Conservation (phyloP, 306 rosid species). For the Geum urbanum region DNA sequence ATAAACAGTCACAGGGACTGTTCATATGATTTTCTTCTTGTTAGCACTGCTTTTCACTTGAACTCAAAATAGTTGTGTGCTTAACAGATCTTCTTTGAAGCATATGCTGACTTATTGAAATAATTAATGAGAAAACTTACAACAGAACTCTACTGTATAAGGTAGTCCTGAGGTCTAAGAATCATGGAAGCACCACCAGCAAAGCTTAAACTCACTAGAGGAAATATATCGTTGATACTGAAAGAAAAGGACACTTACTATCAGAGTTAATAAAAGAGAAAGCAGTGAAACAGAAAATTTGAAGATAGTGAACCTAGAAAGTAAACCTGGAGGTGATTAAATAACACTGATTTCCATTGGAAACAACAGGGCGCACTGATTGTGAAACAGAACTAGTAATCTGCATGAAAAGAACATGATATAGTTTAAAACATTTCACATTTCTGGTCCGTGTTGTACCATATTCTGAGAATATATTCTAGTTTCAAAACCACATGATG, state of each 20-base stretch:
- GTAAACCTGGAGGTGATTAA: slow-evolving; percentile 57
- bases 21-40: slow-evolving; percentile 8
- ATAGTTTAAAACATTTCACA: background rate
- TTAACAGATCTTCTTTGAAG: slow-evolving; percentile 6
- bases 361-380: slow-evolving; percentile 48
- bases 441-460: background rate
- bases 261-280: slow-evolving; percentile 13
- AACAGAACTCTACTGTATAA: slow-evolving; percentile 68
- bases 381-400: slow-evolving; percentile 56
- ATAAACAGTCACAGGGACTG: slow-evolving; percentile 2
- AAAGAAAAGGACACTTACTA: slow-evolving; percentile 23
- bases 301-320: slow-evolving; percentile 10
- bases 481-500: background rate
- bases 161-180: slow-evolving; percentile 88
- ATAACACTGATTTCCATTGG: slow-evolving; percentile 76
- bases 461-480: background rate
- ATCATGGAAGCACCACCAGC: slow-evolving; percentile 70
- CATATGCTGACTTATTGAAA: slow-evolving; percentile 9
- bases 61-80: slow-evolving; percentile 16
- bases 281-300: background rate
- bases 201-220: slow-evolving; percentile 86
- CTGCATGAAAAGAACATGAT: slow-evolving; percentile 36
- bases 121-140: slow-evolving; percentile 44
- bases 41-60: slow-evolving; percentile 13
- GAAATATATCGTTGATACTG: slow-evolving; percentile 73